These are phyloP conservation scores for Gyrodon lividus DNA, from an alignment of 768 basidiomycete species.

Conservation along the genomic window DNA sequence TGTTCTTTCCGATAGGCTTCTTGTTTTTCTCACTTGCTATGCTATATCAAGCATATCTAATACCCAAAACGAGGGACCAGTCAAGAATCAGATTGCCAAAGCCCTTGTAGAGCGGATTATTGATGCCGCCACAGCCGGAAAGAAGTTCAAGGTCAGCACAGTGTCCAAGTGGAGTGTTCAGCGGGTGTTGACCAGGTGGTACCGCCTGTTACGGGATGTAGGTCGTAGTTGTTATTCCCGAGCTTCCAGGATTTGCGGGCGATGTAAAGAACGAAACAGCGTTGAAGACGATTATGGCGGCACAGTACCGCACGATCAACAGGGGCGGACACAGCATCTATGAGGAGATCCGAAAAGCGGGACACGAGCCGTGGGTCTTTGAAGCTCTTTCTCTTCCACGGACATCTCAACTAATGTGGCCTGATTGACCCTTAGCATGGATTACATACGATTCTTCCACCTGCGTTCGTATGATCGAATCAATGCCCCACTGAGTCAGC, in stretches of 20 bases:
- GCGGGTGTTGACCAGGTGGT: neutral
- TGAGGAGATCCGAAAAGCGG: slow-evolving; percentile 73
- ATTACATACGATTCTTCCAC: slow-evolving; percentile 92
- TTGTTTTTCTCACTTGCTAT: slow-evolving; percentile 5
- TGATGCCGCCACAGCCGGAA: slow-evolving; percentile 65
- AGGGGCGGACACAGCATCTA: slow-evolving; percentile 86
- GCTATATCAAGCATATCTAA: slow-evolving; percentile 63
- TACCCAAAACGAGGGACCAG: slow-evolving; percentile 58
- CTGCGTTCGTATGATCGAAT: slow-evolving; percentile 89
- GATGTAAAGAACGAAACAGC: slow-evolving; percentile 66
- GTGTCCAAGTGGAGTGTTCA: neutral
- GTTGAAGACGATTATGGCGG: slow-evolving; percentile 84
- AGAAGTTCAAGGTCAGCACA: slow-evolving; percentile 69
- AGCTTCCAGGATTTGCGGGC: slow-evolving; percentile 88
- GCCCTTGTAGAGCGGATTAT: slow-evolving; percentile 85
- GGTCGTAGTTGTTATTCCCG: slow-evolving; percentile 87
- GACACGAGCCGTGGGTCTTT: slow-evolving; percentile 69
- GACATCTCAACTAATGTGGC: neutral
- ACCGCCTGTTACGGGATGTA: slow-evolving; percentile 25
- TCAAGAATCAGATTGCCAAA: slow-evolving; percentile 80
- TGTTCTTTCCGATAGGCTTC: neutral
- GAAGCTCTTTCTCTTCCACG: neutral
- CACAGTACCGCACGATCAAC: slow-evolving; percentile 86
- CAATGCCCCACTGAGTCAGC: slow-evolving; percentile 67
- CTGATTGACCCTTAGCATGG: slow-evolving; percentile 44